Conservation (phyloP, 2,329 filamentous ascomycete genomes). For the Rhynchosporium graminicola region DNA sequence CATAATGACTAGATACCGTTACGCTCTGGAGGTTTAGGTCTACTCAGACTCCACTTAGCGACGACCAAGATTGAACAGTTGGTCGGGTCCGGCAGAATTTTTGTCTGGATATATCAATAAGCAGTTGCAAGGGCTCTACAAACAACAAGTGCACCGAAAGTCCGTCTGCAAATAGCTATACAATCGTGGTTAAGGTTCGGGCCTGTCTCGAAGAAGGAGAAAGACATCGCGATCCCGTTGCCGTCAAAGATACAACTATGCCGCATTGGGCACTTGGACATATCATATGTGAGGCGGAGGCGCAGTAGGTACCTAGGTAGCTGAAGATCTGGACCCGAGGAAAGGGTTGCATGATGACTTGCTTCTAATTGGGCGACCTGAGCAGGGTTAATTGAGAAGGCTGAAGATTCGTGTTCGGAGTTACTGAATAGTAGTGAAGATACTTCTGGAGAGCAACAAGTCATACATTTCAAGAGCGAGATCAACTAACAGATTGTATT, state of each 20-base stretch:
- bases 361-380: neutral
- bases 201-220: neutral
- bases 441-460: no score
- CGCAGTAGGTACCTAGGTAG: neutral
- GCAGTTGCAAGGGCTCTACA: neutral
- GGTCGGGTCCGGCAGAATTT: neutral
- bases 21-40: no score
- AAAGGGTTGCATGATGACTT: no score
- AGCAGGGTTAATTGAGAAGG: constrained; percentile 3
- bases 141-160: neutral
- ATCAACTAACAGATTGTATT: no score
- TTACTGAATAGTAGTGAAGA: neutral
- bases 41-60: neutral
- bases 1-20: constrained; percentile 8
- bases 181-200: neutral
- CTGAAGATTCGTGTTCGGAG: neutral
- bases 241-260: constrained; percentile 10
- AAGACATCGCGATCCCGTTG: neutral
- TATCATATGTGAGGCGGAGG: constrained; percentile 10
- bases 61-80: neutral
- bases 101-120: constrained; percentile 1
- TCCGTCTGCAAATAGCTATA: neutral
- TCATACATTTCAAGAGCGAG: no score
- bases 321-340: neutral
- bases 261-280: constrained; percentile 3